Base-by-base conservation (phyloP, 768 basidiomycete species). In the Pholiota microspora region DNA sequence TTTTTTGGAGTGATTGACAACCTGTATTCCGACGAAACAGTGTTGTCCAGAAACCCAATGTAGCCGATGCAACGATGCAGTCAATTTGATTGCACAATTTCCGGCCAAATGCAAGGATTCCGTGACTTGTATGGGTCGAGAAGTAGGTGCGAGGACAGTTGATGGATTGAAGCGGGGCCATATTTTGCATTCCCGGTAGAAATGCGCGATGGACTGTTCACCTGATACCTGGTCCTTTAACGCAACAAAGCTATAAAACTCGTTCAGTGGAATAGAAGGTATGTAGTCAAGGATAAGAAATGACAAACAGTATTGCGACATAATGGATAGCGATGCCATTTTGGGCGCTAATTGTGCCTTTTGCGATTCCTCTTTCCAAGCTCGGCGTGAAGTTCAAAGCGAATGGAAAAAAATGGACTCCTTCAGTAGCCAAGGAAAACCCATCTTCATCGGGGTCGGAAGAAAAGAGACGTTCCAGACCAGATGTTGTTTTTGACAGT, bases 41-140 rank as follows among this genome's bases (percentile, higher is more conserved):
- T 76, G 76, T 67, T 93, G 89, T 18, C 94, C 94, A 35, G 92
- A 84, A 31, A 95, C 73, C 89, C 93, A 96, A 50, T 79, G 74
- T 10, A 83, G 67, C 16, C 94, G 83, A 62, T 87, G 86, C 31
- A 96, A 68, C 32, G 74, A 77, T 1, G 85, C 89, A 2, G 78
- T 83, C 12, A 96, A 64, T 51, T 75, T 79, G 28, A 93, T 78
- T 62, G 84, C 81, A 6, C 85, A 83, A 56, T 70, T 74, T 2
- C 86, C 88, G 35, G 88, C 83, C 65, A 83, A 75, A 63, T 87
- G 80, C 2, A 89, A 62, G 9, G 73, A 70, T 63, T 78, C 83
- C 8, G 78, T 78, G 25, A 82, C 81, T 57, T 80, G 77, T 12
- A 93, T 67, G 2, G 87, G 84, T 34, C 79, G 74, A 12, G 77